Conservation (phyloP, 768 basidiomycete genomes). For the Chalciporus sphaerocephalus region DNA sequence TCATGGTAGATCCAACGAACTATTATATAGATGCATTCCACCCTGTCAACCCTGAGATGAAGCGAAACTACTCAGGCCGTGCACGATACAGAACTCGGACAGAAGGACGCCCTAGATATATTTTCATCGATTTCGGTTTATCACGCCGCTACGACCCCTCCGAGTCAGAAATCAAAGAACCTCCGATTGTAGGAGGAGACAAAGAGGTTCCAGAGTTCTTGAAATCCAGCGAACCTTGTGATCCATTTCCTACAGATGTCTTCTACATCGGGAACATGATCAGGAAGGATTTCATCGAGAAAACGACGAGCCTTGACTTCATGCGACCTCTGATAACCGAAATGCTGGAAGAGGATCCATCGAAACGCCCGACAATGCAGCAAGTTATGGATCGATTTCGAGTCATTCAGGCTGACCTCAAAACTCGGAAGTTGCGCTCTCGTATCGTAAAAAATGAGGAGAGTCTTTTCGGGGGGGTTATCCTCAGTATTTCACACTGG, state of each 20-base stretch:
- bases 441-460: constrained; percentile 14
- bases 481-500: constrained; percentile 20
- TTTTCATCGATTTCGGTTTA: constrained; percentile 30
- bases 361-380: constrained; percentile 36
- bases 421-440: constrained; percentile 27
- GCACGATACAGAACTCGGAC: constrained; percentile 20
- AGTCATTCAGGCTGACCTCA: constrained; percentile 16
- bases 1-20: constrained; percentile 25
- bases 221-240: constrained; percentile 13
- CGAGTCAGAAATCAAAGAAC: constrained; percentile 23
- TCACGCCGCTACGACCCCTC: constrained; percentile 24
- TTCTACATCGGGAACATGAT: constrained; percentile 40
- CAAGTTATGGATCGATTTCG: constrained; percentile 32
- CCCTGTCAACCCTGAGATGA: too few species aligned
- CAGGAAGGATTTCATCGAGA: constrained; percentile 26
- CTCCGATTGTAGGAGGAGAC: constrained; percentile 37
- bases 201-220: constrained; percentile 37
- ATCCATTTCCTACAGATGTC: constrained; percentile 42
- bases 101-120: constrained; percentile 7
- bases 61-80: too few species aligned
- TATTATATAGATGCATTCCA: constrained; percentile 5
- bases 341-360: constrained; percentile 38
- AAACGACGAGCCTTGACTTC: constrained; percentile 23
- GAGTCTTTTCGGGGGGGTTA: not conserved
- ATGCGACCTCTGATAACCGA: constrained; percentile 32